phyloP scores from a whole-genome alignment of 2,329 filamentous ascomycete genomes.

The Phialocephala sp. region DNA sequence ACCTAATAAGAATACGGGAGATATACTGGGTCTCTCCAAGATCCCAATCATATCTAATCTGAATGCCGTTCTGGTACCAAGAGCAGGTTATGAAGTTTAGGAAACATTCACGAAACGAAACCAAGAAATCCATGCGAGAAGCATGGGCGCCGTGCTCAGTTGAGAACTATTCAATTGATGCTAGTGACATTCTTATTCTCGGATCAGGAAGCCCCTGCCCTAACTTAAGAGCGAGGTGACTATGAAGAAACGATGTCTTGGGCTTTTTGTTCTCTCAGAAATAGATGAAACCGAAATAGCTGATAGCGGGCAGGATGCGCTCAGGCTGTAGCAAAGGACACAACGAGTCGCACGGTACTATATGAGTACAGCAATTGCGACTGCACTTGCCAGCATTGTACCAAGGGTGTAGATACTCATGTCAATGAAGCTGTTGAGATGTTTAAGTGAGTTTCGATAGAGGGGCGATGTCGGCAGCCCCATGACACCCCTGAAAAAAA shows the following conservation, averaged over 20 bases:
- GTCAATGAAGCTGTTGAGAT: background rate
- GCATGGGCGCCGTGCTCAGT: constrained; percentile 18
- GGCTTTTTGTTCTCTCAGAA: background rate
- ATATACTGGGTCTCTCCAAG: constrained; percentile 7
- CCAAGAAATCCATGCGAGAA: constrained; percentile 7
- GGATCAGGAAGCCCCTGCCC: background rate
- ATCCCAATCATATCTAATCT: constrained; percentile 17
- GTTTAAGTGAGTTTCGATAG: background rate
- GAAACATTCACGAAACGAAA: constrained; percentile 27
- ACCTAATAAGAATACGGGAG: background rate
- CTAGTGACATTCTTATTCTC: constrained; percentile 14
- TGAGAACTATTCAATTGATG: constrained; percentile 11
- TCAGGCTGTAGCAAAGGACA: background rate
- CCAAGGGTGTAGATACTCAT: background rate
- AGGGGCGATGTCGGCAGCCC: constrained; percentile 5
- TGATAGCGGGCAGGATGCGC: background rate
- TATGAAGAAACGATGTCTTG: background rate
- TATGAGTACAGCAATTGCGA: background rate
- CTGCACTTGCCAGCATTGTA: background rate
- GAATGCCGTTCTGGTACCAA: constrained; percentile 17
- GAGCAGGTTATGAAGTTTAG: constrained; percentile 9
- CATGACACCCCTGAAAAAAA: constrained; percentile 11
- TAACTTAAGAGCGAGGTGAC: background rate
- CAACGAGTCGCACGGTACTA: background rate
- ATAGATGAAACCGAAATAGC: background rate